A percentile compares a stretch with the other conserved stretches of the same genome.
Evolutionary conservation across 2,329 filamentous ascomycete genomes (phyloP).

Genomic region (Hypoxylon sp.): DNA sequence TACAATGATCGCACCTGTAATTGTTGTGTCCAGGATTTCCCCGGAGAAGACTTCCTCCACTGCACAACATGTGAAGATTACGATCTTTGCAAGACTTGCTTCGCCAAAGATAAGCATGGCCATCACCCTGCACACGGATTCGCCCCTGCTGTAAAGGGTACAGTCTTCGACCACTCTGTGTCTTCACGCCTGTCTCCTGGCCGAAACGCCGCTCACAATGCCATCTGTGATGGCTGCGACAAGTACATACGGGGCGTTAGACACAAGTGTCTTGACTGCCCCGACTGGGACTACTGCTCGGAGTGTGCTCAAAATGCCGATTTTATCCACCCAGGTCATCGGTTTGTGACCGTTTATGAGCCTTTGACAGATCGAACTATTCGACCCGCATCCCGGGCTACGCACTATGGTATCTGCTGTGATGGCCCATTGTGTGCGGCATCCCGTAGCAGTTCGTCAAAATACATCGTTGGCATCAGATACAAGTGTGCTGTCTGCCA

Average conservation of each 20-base stretch:
- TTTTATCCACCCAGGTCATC: constrained; percentile 83
- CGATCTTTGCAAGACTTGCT: constrained; percentile 90
- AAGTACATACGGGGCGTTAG: constrained; percentile 89
- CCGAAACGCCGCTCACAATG: constrained; percentile 85
- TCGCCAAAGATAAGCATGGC: constrained; percentile 82
- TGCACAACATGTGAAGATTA: constrained; percentile 90
- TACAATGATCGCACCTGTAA: constrained; percentile 74
- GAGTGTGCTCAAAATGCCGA: constrained; percentile 78
- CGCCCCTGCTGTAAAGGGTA: constrained; percentile 74
- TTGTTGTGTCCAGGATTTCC: constrained; percentile 76
- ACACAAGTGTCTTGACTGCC: constrained; percentile 96
- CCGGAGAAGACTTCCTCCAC: constrained; percentile 85
- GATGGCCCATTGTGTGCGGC: constrained; percentile 89
- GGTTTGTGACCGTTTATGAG: constrained; percentile 90
- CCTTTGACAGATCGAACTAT: constrained; percentile 65
- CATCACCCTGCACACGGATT: constrained; percentile 93
- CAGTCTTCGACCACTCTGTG: constrained; percentile 72
- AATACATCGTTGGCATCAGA: constrained; percentile 86
- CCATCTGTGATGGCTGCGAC: constrained; percentile 95
- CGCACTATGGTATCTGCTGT: constrained; percentile 91
- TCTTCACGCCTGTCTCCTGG: constrained; percentile 81
- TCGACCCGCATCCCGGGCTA: constrained; percentile 60
- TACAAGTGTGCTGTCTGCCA: constrained; percentile 99
- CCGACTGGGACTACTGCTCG: constrained; percentile 96
- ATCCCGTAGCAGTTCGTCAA: constrained; percentile 63